Evolutionary conservation across 768 basidiomycete species (phyloP).

Genomic region (Coprinopsis strossmayeri): DNA sequence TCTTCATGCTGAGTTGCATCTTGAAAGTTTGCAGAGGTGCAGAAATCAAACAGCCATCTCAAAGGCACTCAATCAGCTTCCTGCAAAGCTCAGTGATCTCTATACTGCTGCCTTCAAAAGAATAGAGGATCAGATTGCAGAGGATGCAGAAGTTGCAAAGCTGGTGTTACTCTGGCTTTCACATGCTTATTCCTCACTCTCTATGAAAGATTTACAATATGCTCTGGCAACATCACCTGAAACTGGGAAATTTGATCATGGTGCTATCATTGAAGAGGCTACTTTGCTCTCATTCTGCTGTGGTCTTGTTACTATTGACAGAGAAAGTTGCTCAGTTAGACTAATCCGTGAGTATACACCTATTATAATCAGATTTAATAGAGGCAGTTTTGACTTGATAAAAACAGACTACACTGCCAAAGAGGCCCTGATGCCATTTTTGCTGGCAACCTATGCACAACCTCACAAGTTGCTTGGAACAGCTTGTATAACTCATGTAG

Average conservation of each 20-base stretch:
- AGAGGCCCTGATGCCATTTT: not conserved
- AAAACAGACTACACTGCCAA: slow-evolving; percentile 9
- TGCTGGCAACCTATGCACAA: not conserved
- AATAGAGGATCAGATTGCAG: not conserved
- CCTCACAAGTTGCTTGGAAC: slow-evolving; percentile 1
- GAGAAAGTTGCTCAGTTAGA: not conserved
- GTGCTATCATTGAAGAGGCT: not conserved
- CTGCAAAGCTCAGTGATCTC: not conserved
- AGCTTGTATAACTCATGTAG: not conserved
- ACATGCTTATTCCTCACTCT: not conserved
- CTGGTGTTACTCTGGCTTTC: slow-evolving; percentile 5
- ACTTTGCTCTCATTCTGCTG: not conserved
- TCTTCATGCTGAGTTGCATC: slow-evolving; percentile 3
- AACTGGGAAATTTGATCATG: not conserved
- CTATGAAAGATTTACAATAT: not conserved
- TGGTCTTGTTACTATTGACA: slow-evolving; percentile 3
- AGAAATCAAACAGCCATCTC: not conserved
- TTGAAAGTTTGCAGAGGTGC: slow-evolving; percentile 2
- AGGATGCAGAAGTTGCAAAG: not conserved
- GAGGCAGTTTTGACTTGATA: no score
- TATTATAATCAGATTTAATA: no score
- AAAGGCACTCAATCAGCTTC: not conserved
- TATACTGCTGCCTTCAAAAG: slow-evolving; percentile 1
- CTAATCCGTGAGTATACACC: slow-evolving; percentile 8
- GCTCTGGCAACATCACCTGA: slow-evolving; percentile 1